phyloP scores from a whole-genome alignment of 352 stramenopile species.

The Phytophthora pluvialis region DNA sequence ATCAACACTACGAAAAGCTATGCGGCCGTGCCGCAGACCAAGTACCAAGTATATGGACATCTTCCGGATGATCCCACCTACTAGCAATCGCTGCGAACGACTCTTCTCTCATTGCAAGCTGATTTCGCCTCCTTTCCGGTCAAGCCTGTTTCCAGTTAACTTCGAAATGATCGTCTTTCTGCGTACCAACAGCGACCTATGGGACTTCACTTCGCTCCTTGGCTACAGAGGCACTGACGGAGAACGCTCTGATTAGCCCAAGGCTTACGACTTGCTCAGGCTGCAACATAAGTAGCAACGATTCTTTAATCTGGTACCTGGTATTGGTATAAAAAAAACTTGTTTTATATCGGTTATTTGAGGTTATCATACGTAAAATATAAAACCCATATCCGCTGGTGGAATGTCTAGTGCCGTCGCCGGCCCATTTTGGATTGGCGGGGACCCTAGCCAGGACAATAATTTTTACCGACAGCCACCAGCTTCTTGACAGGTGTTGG shows the following conservation, averaged over 20 bases:
- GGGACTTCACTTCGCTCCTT: constrained; percentile 1
- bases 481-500: constrained; percentile 12
- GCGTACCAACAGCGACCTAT: constrained; percentile 5
- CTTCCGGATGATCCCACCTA: neutral
- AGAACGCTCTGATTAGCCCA: neutral
- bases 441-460: constrained; percentile 2
- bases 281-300: too few species aligned
- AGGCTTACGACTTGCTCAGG: too few species aligned
- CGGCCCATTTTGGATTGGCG: too few species aligned
- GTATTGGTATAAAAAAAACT: too few species aligned
- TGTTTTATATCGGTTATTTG: too few species aligned
- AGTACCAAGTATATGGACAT: neutral
- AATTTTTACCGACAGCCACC: constrained; percentile 10
- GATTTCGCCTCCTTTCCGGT: neutral
- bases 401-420: constrained; percentile 1
- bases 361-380: too few species aligned
- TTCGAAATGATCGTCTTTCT: constrained; percentile 10
- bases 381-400: neutral
- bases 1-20: neutral
- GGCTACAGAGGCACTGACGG: neutral
- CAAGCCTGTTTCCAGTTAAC: constrained; percentile 2
- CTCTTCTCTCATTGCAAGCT: constrained; percentile 22
- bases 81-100: constrained; percentile 5
- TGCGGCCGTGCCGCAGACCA: neutral
- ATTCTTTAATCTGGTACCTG: too few species aligned